Percentiles rank a stretch among this genome's conserved stretches.
phyloP scores from a whole-genome alignment of 179 eudicot species.

The Monotropa hypopitys region DNA sequence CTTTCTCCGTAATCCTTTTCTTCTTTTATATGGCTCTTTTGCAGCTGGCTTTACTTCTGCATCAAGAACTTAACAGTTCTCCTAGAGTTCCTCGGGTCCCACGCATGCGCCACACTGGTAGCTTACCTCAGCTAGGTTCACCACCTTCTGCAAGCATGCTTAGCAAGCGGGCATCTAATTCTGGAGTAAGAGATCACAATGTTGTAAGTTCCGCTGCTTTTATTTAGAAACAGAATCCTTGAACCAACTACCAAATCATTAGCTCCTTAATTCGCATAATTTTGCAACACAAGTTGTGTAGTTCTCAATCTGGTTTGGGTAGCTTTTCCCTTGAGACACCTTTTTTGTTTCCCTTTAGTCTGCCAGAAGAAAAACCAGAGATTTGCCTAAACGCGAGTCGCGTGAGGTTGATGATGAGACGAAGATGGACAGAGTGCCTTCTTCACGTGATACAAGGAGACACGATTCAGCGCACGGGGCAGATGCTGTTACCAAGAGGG shows the following conservation, averaged over 20 bases:
- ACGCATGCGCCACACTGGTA: constrained; percentile 79
- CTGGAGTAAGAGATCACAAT: constrained; percentile 62
- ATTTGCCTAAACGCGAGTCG: constrained; percentile 34
- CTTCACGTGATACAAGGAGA: constrained; percentile 37
- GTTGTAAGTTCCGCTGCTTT: constrained; percentile 28
- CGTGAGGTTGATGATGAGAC: constrained; percentile 44
- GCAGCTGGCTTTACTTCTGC: constrained; percentile 93
- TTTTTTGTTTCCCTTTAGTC: constrained; percentile 24
- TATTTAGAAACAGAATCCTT: background rate
- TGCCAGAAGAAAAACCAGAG: constrained; percentile 65
- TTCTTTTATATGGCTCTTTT: constrained; percentile 8
- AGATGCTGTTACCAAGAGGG: constrained; percentile 36
- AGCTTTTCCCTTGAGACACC: background rate
- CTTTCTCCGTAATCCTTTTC: background rate
- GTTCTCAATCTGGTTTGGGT: background rate
- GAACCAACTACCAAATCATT: background rate
- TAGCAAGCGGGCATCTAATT: constrained; percentile 57
- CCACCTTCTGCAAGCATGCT: constrained; percentile 50
- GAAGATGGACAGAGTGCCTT: constrained; percentile 34
- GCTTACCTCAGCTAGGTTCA: constrained; percentile 68
- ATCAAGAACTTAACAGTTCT: constrained; percentile 95
- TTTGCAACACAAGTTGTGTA: background rate
- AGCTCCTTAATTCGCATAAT: background rate
- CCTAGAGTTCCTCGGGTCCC: constrained; percentile 96
- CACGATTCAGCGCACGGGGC: constrained; percentile 27